Conservation (phyloP, 108 stramenopile species). For the Fistulifera pelliculosa region DNA sequence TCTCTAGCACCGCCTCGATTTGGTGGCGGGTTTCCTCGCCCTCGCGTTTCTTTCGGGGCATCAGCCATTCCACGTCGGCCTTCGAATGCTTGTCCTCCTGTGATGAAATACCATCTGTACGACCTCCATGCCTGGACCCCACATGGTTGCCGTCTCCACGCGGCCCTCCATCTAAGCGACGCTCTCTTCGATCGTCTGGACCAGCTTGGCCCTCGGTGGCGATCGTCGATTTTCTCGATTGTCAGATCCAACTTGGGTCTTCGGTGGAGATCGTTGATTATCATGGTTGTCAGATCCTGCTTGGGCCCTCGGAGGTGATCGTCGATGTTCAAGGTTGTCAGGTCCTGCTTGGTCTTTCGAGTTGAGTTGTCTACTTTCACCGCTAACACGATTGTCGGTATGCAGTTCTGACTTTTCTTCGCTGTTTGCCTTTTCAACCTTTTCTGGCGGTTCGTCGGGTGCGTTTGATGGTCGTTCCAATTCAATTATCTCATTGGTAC, state of each 20-base stretch:
- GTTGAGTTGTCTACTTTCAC: conserved; percentile 1
- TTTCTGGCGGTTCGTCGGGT: too few species aligned
- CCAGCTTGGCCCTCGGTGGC: too few species aligned
- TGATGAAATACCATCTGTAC: background rate
- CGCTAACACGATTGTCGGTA: too few species aligned
- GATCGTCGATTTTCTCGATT: conserved; percentile 6
- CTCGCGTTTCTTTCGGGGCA: too few species aligned
- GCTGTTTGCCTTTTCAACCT: too few species aligned
- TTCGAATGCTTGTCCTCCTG: conserved; percentile 10
- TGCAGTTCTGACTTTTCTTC: too few species aligned
- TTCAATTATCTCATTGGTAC: too few species aligned
- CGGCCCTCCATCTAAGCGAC: conserved; percentile 3
- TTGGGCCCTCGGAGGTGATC: conserved; percentile 2
- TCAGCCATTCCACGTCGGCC: background rate
- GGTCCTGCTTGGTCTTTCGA: conserved; percentile 11
- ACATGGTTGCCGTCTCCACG: background rate
- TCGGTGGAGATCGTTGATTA: conserved; percentile 5
- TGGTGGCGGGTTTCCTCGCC: background rate
- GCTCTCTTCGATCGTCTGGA: too few species aligned
- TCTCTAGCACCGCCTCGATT: conserved; percentile 2
- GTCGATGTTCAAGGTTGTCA: conserved; percentile 3
- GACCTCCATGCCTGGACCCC: background rate
- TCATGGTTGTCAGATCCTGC: conserved; percentile 2
- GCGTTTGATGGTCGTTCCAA: too few species aligned
- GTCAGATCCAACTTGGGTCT: background rate